phyloP scores from a whole-genome alignment of 2,329 filamentous ascomycete species.

The Aplosporella prunicola region DNA sequence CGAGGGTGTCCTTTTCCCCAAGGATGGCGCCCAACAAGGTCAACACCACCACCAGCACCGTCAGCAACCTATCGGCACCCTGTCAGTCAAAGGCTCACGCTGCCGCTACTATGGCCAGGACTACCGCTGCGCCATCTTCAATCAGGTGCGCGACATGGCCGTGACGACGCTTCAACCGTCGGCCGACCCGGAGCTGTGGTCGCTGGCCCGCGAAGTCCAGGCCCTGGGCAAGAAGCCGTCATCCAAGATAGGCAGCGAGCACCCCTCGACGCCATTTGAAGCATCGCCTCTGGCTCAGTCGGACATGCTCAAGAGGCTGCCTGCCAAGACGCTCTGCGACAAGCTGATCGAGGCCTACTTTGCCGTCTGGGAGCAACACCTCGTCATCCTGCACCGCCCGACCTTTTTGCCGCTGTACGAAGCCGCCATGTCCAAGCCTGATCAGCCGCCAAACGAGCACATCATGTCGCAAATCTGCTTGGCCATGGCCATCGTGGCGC shows the following conservation, averaged over 20 bases:
- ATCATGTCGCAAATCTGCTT: conserved; percentile 7
- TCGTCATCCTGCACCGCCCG: conserved; percentile 17
- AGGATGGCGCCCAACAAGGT: not conserved
- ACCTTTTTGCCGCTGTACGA: conserved; percentile 18
- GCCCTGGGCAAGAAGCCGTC: conserved; percentile 14
- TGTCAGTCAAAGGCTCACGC: not conserved
- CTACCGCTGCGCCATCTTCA: conserved; percentile 15
- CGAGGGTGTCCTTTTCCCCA: conserved; percentile 15
- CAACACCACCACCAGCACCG: too few species aligned
- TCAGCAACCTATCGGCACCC: not conserved
- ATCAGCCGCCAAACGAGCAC: not conserved
- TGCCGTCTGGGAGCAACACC: conserved; percentile 16
- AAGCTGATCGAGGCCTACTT: conserved; percentile 16
- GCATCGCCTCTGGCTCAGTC: too few species aligned
- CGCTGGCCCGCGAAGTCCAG: conserved; percentile 16
- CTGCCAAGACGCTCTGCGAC: conserved; percentile 6
- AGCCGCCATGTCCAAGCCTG: conserved; percentile 13
- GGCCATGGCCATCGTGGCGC: conserved; percentile 16
- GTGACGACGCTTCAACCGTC: conserved; percentile 3
- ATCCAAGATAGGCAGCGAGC: conserved; percentile 11
- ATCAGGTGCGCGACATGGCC: conserved; percentile 13
- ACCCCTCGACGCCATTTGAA: conserved; percentile 4
- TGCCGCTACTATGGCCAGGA: conserved; percentile 8
- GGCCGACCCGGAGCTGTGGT: conserved; percentile 15
- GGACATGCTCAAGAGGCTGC: not conserved